Conservation (phyloP, 352 stramenopile species). For the Elongisporangium undulatum region DNA sequence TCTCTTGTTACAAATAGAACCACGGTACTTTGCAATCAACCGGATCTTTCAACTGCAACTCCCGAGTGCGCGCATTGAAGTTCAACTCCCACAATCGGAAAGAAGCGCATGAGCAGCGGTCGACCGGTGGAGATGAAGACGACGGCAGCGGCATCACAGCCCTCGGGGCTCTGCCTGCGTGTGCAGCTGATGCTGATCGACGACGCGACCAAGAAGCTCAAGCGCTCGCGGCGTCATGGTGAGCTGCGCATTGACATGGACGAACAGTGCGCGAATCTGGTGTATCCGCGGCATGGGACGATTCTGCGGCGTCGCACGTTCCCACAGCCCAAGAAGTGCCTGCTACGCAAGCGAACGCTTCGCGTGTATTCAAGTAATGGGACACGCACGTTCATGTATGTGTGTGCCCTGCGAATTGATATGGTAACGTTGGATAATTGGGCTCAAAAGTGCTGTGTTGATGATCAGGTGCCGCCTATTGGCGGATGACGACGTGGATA, state of each 20-base stretch:
- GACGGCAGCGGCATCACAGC: neutral
- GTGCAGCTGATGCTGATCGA: slow-evolving; percentile 28
- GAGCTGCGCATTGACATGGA: slow-evolving; percentile 24
- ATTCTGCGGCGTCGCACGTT: slow-evolving; percentile 41
- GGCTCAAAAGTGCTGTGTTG: neutral
- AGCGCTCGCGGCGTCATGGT: slow-evolving; percentile 32
- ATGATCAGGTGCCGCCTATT: slow-evolving; percentile 20
- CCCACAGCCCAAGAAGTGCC: slow-evolving; percentile 44
- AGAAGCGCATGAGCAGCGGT: neutral
- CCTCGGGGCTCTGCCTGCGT: neutral
- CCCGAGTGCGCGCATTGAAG: neutral
- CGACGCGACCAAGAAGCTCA: slow-evolving; percentile 10
- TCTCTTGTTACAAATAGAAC: neutral
- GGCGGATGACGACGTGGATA: slow-evolving; percentile 20
- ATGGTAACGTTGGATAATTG: neutral
- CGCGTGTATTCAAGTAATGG: slow-evolving; percentile 45
- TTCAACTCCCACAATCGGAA: neutral
- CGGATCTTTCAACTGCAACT: neutral
- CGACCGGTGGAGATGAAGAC: no score
- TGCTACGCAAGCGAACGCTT: slow-evolving; percentile 32
- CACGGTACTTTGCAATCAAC: neutral
- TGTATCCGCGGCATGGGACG: slow-evolving; percentile 31
- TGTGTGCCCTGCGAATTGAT: neutral
- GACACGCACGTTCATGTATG: slow-evolving; percentile 34
- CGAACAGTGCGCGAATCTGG: slow-evolving; percentile 32